Evolutionary conservation across 129 eudicot genomes (phyloP), one percentile per base, ranked within the genome.

Genomic region (Flaveria linearis): DNA sequence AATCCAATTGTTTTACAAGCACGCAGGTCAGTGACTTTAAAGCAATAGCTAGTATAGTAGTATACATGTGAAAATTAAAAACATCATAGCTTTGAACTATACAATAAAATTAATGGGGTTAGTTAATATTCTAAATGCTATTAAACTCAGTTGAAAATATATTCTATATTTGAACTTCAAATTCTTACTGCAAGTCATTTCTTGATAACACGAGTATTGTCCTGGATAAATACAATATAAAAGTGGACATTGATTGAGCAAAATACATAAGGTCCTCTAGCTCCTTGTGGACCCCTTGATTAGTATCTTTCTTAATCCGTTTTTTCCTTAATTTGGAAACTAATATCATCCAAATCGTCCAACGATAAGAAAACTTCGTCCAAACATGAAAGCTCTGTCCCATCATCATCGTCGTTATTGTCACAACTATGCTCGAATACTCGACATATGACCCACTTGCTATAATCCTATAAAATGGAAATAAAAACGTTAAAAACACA

Each of bases 331-430:
- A 80, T 82, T 88, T 58, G 91, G 93, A 39, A 83, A 82, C 93
- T 87, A 84, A 94, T 86, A 52, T 94, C 98, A 45, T 94, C 98
- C 11, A 82, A 80, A 85, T 94, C 98, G n/a, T 93, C 97, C 52
- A 94, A 71, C 2, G 98, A 94, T 77, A 91, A 76, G 84, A 88
- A 94, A 43, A 91, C 97, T 86, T 94, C 97, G 65, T 94, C 98
- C 88, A 94, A 70, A 78, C 98, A 89, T 43, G 98, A 94, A 63
- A 94, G 96, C 83, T 91, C 97, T 25, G 81, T 60, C 25, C 87
- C 86, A 39, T 84, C 85, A 22, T 85, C 92, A 8, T 84, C 88
- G 9, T 80, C 85, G 12, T 86, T 82, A n/a, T 75, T 77, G 47
- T 80, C 88, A 26, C 82, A 62, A 72, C 80, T 75, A 66, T 83